These are phyloP conservation scores for Mycena sanguinolenta DNA, from an alignment of 768 basidiomycete species.

Conservation along the genomic window DNA sequence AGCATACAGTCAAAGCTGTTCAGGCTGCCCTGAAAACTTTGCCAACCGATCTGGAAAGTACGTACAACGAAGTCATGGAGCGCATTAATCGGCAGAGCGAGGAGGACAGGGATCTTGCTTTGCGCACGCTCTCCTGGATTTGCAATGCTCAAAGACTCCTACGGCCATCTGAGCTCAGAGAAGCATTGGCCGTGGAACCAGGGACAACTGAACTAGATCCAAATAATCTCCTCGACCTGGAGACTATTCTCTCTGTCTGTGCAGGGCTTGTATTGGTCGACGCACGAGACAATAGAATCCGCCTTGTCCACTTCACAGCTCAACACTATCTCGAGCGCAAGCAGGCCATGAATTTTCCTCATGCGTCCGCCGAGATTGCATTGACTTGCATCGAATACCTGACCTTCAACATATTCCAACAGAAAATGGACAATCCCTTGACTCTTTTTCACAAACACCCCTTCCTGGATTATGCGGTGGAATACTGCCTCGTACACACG, in stretches of 20 bases:
- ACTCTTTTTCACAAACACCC: not conserved
- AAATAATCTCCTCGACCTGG: not conserved
- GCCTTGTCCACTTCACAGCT: not conserved
- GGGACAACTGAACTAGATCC: not conserved
- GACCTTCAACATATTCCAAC: not conserved
- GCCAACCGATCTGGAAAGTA: not conserved
- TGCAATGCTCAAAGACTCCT: not conserved
- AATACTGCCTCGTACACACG: conserved; percentile 6
- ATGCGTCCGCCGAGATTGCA: not conserved
- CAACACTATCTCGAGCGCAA: not conserved
- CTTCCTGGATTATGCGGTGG: conserved; percentile 15
- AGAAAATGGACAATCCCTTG: not conserved
- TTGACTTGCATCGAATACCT: not conserved
- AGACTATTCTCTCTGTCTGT: not conserved
- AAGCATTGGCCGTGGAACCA: not conserved
- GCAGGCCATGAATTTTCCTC: not conserved
- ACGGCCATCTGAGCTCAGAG: not conserved
- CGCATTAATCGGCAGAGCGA: not conserved
- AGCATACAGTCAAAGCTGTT: not conserved
- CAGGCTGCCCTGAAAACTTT: not conserved
- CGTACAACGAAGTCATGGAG: not conserved
- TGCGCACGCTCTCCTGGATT: not conserved
- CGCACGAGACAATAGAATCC: not conserved
- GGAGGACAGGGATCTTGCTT: not conserved
- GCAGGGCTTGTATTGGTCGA: not conserved